These are phyloP conservation scores for Neocallimastix lanati DNA, from an alignment of 192 early-diverging fungal genomes.

Conservation along the genomic window DNA sequence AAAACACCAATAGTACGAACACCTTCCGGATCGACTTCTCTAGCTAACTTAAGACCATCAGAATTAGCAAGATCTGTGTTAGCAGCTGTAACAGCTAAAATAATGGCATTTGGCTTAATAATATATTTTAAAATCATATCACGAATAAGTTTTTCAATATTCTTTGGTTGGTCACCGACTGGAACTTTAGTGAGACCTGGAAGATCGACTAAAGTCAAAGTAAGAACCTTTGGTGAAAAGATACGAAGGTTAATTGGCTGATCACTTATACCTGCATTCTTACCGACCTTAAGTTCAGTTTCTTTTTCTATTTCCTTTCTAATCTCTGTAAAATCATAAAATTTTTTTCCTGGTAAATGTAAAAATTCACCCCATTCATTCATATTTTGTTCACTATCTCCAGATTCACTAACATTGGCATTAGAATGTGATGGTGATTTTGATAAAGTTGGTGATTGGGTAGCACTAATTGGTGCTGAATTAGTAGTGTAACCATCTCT, in stretches of 20 bases:
- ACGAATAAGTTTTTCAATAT: conserved; percentile 94
- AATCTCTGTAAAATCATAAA: conserved; percentile 89
- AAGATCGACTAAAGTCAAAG: conserved; percentile 91
- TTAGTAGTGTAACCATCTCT: conserved; percentile 2
- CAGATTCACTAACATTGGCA: neutral
- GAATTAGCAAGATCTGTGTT: conserved; percentile 99
- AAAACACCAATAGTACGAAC: conserved; percentile 96
- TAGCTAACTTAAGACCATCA: conserved; percentile 92
- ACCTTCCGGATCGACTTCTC: conserved; percentile 98
- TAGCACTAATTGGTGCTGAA: conserved; percentile 6
- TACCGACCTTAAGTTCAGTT: conserved; percentile 43
- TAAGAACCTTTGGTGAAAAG: conserved; percentile 95
- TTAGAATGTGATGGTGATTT: neutral
- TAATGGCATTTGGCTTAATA: conserved; percentile 92
- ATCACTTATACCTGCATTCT: conserved; percentile 68
- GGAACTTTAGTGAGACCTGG: conserved; percentile 99
- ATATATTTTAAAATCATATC: conserved; percentile 98
- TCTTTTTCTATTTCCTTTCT: conserved; percentile 87
- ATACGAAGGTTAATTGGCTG: conserved; percentile 93
- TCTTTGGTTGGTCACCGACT: conserved; percentile 96
- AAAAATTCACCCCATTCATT: conserved; percentile 99
- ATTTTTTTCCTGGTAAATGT: conserved; percentile 93
- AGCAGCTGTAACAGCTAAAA: conserved; percentile 90
- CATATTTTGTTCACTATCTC: conserved; percentile 26
- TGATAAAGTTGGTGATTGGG: conserved; percentile 18